These are phyloP conservation scores for Penicillium janthinellum DNA, from an alignment of 2,329 filamentous ascomycete species.

Conservation along the genomic window DNA sequence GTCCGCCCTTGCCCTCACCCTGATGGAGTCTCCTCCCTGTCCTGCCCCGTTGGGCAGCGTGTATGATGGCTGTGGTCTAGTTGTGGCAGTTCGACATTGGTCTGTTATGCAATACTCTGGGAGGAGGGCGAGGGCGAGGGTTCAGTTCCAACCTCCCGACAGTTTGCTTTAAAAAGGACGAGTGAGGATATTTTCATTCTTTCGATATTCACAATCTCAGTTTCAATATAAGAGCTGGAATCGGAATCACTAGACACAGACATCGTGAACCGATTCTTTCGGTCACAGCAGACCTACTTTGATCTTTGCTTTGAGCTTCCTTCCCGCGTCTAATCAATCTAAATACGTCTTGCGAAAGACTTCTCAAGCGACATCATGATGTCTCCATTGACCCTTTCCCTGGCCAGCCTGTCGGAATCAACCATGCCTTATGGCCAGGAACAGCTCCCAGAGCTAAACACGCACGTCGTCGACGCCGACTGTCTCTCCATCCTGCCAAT, in stretches of 20 bases:
- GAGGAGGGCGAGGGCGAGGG: not conserved
- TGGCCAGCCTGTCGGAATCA: not conserved
- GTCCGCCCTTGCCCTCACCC: slow-evolving; percentile 2
- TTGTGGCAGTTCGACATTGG: slow-evolving; percentile 1
- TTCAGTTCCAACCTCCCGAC: not conserved
- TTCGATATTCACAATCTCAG: not conserved
- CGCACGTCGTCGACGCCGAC: not conserved
- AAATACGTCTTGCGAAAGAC: not conserved
- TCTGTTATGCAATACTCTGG: not conserved
- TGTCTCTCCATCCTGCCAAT: not conserved
- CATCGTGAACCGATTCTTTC: not conserved
- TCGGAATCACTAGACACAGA: not conserved
- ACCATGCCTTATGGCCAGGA: not conserved
- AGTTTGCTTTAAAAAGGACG: not conserved
- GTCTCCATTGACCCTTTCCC: not conserved
- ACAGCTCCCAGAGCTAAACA: too few species aligned
- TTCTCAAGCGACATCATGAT: not conserved
- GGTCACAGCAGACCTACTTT: not conserved
- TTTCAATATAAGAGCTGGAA: not conserved
- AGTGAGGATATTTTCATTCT: not conserved
- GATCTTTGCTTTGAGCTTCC: not conserved
- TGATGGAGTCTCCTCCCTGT: not conserved
- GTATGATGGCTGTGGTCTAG: not conserved
- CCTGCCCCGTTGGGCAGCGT: not conserved
- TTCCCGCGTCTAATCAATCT: too few species aligned